Evolutionary conservation across 2,329 filamentous ascomycete species (phyloP).

Genomic region (Westerdykella sp.): DNA sequence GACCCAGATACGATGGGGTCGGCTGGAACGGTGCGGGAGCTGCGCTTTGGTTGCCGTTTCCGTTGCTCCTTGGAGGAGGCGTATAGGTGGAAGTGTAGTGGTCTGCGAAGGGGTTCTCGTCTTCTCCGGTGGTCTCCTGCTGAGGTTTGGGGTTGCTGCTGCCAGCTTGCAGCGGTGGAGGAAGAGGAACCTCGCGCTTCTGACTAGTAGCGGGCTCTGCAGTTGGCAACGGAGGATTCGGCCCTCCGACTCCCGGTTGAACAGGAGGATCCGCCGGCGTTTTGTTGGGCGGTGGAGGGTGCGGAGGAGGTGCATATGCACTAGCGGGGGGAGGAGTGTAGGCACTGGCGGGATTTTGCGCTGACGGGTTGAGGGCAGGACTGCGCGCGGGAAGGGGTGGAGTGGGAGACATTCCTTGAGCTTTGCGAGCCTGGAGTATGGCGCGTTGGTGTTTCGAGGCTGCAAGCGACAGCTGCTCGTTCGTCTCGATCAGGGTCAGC

Average conservation of each 20-base stretch:
- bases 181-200: slow-evolving; percentile 17
- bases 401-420: slow-evolving; percentile 23
- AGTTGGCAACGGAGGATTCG: neutral
- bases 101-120: slow-evolving; percentile 40
- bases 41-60: slow-evolving; percentile 2
- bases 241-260: slow-evolving; percentile 6
- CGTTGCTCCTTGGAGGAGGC: slow-evolving; percentile 12
- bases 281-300: slow-evolving; percentile 17
- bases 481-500: slow-evolving; percentile 87
- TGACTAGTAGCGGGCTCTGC: slow-evolving; percentile 7
- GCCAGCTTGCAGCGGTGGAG: slow-evolving; percentile 25
- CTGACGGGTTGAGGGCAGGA: slow-evolving; percentile 2
- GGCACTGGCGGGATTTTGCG: slow-evolving; percentile 3
- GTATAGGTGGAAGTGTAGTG: slow-evolving; percentile 32
- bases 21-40: slow-evolving; percentile 24
- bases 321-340: slow-evolving; percentile 5
- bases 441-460: slow-evolving; percentile 80
- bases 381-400: slow-evolving; percentile 11
- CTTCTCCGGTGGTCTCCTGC: slow-evolving; percentile 7
- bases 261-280: slow-evolving; percentile 16
- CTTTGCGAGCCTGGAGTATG: slow-evolving; percentile 54
- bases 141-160: slow-evolving; percentile 8
- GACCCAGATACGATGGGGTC: slow-evolving; percentile 40
- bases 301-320: slow-evolving; percentile 9
- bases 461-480: slow-evolving; percentile 79